phyloP scores from a whole-genome alignment of 352 stramenopile genomes.

The Aphanomyces cochlioides region DNA sequence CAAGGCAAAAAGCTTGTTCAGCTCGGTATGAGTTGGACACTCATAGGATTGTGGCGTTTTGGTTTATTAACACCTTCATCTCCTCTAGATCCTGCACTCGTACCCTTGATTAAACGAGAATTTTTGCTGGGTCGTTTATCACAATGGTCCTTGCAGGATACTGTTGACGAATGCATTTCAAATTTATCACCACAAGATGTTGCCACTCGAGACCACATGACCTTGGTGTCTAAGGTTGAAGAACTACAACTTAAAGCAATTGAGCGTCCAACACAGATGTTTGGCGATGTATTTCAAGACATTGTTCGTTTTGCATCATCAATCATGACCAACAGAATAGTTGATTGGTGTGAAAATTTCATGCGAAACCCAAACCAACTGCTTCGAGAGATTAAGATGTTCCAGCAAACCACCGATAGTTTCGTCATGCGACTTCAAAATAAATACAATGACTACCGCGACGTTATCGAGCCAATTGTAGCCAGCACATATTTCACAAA shows the following conservation, averaged over 20 bases:
- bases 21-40: constrained; percentile 76
- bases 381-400: constrained; percentile 82
- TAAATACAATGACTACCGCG: constrained; percentile 75
- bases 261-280: constrained; percentile 10
- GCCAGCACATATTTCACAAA: constrained; percentile 80
- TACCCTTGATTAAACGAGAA: constrained; percentile 92
- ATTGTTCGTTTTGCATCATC: constrained; percentile 28
- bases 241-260: constrained; percentile 22
- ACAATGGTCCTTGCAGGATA: constrained; percentile 57
- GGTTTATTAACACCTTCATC: constrained; percentile 90
- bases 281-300: constrained; percentile 27
- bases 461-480: constrained; percentile 78
- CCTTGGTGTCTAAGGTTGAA: constrained; percentile 15
- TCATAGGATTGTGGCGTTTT: constrained; percentile 92
- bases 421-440: constrained; percentile 60
- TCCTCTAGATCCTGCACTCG: constrained; percentile 93
- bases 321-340: constrained; percentile 25
- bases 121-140: constrained; percentile 86
- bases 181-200: constrained; percentile 43
- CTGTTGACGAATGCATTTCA: constrained; percentile 55
- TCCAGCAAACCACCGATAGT: constrained; percentile 84
- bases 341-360: constrained; percentile 21
- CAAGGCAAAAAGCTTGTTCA: constrained; percentile 32
- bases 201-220: background rate
- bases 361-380: constrained; percentile 38